Base-by-base conservation (phyloP, 2,329 filamentous ascomycete genomes). In the Hymenoscyphus infarciens region DNA sequence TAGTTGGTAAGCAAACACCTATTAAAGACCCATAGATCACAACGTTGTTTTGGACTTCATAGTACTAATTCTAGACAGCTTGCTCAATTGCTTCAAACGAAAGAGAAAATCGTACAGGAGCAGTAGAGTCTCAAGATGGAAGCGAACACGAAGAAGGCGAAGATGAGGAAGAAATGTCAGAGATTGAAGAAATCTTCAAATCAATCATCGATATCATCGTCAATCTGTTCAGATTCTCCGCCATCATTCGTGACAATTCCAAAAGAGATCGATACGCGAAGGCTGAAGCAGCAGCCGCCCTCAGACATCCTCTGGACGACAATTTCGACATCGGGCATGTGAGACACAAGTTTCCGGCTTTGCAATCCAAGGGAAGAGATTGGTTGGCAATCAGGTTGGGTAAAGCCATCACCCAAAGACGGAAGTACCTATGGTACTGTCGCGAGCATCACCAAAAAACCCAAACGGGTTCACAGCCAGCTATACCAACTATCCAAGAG, bases 371-470 rank as follows among this genome's bases (percentile, higher is more conserved):
- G 25, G 38, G 38, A 10, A 59, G 59, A 39, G 31, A 56, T 15
- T 67, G 63, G 64, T 56, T 72, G 10, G 57, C 62, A 10, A 42
- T 45, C 3, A 63, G 72, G 13, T 60, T 74, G 0, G 72, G 72
- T 1, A 66, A 64, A 29, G 65, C 70, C 1, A 73, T 72, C 45
- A 66, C 72, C 3, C 66, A 69, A 55, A 65, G 71, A 27, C 56
- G 72, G 57, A 67, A 71, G 16, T 73, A 70, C 42, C 59, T 74
- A 31, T 62, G 65, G 4, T 74, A 73, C 59, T 68, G 66, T 52
- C 61, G 67, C n/a, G 68, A 73, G 1, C 71, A 73, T 38, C 61
- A 63, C 29, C 55, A 59, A 13, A 68, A 63, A 49, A 57, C 45
- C 11, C 33, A 49, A 15, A 56, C 54, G 55, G 63, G 61, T 19